Evolutionary conservation across 2,329 filamentous ascomycete species (phyloP).

Genomic region (Fusarium avenaceum): DNA sequence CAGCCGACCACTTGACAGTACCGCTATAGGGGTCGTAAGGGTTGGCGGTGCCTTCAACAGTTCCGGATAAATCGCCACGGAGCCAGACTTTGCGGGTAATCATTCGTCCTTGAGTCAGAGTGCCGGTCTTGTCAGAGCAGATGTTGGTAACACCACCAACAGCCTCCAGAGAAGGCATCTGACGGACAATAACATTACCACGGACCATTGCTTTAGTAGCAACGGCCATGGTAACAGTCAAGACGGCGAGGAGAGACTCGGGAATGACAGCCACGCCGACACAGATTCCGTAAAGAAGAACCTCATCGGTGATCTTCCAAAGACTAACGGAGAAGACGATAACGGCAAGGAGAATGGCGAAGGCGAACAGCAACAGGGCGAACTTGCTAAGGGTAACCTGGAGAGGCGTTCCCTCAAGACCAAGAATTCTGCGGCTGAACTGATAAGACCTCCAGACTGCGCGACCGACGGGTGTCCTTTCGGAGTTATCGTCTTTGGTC

Average conservation of each 20-base stretch:
- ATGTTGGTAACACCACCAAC: conserved; percentile 78
- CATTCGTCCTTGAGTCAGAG: conserved; percentile 76
- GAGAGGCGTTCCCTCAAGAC: conserved; percentile 81
- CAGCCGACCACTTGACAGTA: conserved; percentile 60
- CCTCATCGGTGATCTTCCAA: conserved; percentile 67
- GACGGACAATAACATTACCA: conserved; percentile 74
- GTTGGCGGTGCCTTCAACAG: conserved; percentile 67
- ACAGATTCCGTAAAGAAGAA: conserved; percentile 72
- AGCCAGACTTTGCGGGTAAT: conserved; percentile 74
- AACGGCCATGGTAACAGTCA: conserved; percentile 79
- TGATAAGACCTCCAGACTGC: conserved; percentile 60
- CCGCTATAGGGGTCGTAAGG: conserved; percentile 73
- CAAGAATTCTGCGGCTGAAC: conserved; percentile 68
- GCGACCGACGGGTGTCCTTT: conserved; percentile 59
- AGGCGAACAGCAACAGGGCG: conserved; percentile 81
- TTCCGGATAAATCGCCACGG: conserved; percentile 65
- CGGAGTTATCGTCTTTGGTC: conserved; percentile 61
- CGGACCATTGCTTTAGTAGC: conserved; percentile 75
- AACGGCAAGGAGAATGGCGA: conserved; percentile 73
- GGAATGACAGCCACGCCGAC: conserved; percentile 75
- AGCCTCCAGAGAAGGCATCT: conserved; percentile 74
- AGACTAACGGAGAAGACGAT: conserved; percentile 72
- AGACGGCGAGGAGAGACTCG: conserved; percentile 75
- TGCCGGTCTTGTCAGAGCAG: conserved; percentile 79
- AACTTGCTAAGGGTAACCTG: conserved; percentile 89